phyloP scores from a whole-genome alignment of 306 rosid species.

The Senna tora region DNA sequence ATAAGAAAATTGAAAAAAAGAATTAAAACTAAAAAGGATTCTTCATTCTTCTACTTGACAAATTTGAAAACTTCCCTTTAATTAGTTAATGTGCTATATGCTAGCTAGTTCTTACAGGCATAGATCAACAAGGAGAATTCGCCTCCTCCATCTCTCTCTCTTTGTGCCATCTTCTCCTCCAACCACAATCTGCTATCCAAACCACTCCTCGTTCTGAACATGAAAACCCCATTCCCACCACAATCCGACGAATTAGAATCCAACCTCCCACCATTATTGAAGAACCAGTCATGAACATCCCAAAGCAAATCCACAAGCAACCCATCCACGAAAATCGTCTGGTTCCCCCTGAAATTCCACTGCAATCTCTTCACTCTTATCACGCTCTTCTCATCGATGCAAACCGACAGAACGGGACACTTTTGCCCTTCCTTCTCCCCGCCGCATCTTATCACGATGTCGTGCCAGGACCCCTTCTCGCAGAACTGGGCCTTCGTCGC shows the following conservation, averaged over 20 bases:
- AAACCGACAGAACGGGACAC: constrained; percentile 56
- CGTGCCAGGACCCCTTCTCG: constrained; percentile 64
- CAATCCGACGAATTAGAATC: constrained; percentile 27
- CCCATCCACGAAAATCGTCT: constrained; percentile 84
- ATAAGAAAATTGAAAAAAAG: too few relatives aligned
- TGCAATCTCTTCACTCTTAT: constrained; percentile 83
- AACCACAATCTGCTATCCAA: constrained; percentile 89
- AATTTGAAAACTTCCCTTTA: too few relatives aligned
- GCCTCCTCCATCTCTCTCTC: constrained; percentile 54
- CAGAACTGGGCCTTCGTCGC: constrained; percentile 73
- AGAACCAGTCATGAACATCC: constrained; percentile 97
- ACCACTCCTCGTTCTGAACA: constrained; percentile 86
- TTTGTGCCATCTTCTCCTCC: constrained; percentile 62
- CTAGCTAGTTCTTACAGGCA: constrained; percentile 93
- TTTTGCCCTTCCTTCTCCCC: constrained; percentile 61
- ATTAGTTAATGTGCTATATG: too few relatives aligned
- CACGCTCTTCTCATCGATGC: constrained; percentile 75
- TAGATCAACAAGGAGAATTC: constrained; percentile 87
- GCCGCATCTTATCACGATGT: constrained; percentile 68
- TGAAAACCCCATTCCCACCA: constrained; percentile 73
- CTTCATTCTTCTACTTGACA: too few relatives aligned
- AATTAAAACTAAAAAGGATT: too few relatives aligned
- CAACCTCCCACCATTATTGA: constrained; percentile 35
- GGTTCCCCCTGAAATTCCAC: constrained; percentile 96
- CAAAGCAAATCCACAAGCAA: constrained; percentile 89